Evolutionary conservation across 1,284 basidiomycete species (phyloP).

Genomic region (Cyathus olla): DNA sequence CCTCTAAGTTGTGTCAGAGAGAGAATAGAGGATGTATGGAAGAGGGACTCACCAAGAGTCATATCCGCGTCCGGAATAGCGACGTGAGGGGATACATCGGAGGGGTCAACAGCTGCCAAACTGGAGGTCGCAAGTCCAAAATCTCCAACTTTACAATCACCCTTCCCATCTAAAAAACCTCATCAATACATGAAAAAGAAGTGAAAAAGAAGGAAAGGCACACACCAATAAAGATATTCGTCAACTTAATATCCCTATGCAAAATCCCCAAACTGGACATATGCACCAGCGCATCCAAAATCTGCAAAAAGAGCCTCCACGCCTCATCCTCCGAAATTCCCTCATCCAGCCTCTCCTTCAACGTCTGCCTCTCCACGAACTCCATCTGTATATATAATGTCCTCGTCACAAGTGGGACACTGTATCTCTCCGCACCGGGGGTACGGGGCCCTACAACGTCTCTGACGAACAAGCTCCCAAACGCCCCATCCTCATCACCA

Average conservation of each 20-base stretch:
- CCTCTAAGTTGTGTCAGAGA: constrained; percentile 59
- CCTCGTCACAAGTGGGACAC: constrained; percentile 57
- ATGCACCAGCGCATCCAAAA: constrained; percentile 93
- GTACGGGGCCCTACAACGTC: constrained; percentile 4
- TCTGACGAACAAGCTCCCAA: constrained; percentile 47
- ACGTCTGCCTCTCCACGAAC: constrained; percentile 83
- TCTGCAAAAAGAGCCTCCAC: constrained; percentile 92
- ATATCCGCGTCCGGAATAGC: constrained; percentile 69
- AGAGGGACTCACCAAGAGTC: constrained; percentile 68
- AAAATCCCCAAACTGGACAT: constrained; percentile 91
- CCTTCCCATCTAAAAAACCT: constrained; percentile 74
- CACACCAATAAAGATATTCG: constrained; percentile 91
- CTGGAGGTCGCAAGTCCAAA: constrained; percentile 93
- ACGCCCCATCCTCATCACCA: constrained; percentile 54
- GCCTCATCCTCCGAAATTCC: constrained; percentile 87
- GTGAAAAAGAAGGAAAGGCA: not conserved
- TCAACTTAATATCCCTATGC: constrained; percentile 93
- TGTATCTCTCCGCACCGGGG: not conserved
- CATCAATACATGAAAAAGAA: not conserved
- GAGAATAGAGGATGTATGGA: not conserved
- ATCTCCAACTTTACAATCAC: constrained; percentile 95
- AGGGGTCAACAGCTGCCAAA: constrained; percentile 78
- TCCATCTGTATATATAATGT: constrained; percentile 94
- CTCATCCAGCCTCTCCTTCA: constrained; percentile 86
- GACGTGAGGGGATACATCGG: constrained; percentile 64